A percentile compares a stretch with the other conserved stretches of the same genome.
These are phyloP conservation scores for Obelidium mucronatum DNA, from an alignment of 192 early-diverging fungal species.

Conservation along the genomic window DNA sequence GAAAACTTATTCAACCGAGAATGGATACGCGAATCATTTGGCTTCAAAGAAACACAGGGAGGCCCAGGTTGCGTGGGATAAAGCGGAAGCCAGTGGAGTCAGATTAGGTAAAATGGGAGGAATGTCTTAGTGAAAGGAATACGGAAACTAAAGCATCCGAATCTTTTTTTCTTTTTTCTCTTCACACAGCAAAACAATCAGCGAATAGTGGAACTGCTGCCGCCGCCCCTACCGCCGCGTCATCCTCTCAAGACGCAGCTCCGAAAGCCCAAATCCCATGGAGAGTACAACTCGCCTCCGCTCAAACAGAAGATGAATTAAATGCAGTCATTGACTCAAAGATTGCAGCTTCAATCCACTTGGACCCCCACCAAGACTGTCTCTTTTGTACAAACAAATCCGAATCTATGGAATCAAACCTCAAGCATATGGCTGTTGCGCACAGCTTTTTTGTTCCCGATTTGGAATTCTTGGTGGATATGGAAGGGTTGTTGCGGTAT, in stretches of 20 bases:
- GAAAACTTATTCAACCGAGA: constrained; percentile 77
- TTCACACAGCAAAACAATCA: too few relatives aligned
- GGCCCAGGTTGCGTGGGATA: constrained; percentile 41
- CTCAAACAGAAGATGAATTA: constrained; percentile 70
- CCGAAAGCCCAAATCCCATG: constrained; percentile 35
- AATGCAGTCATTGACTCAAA: constrained; percentile 83
- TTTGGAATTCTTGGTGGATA: constrained; percentile 89
- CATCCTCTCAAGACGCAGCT: constrained; percentile 20
- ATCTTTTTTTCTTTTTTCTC: too few relatives aligned
- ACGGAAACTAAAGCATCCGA: too few relatives aligned
- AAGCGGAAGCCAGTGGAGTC: constrained; percentile 11
- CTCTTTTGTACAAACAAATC: constrained; percentile 84
- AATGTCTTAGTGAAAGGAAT: not conserved
- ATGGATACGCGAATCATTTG: constrained; percentile 89
- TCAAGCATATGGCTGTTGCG: constrained; percentile 89
- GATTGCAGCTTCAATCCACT: constrained; percentile 69
- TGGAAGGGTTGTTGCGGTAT: constrained; percentile 88
- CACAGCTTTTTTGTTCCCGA: constrained; percentile 99
- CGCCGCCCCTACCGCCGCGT: not conserved
- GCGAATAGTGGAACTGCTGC: too few relatives aligned
- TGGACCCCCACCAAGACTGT: constrained; percentile 78
- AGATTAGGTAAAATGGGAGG: not conserved
- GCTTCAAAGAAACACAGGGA: constrained; percentile 97
- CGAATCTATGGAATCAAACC: constrained; percentile 63
- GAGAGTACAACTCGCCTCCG: constrained; percentile 52